phyloP scores from a whole-genome alignment of 2,329 filamentous ascomycete genomes.

The Elsinoe australis region DNA sequence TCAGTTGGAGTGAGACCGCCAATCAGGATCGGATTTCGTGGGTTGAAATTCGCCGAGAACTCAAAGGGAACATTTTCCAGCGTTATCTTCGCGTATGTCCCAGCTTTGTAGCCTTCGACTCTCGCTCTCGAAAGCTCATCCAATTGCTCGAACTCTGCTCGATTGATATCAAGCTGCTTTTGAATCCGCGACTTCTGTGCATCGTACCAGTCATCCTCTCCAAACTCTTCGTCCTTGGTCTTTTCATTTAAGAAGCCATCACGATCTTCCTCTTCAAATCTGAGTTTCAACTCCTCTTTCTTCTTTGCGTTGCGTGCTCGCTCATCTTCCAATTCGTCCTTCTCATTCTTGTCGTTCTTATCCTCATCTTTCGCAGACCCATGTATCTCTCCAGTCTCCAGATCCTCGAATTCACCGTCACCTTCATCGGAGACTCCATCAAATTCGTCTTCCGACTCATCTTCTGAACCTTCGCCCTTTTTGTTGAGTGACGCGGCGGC shows the following conservation, averaged over 20 bases:
- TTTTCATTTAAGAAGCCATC: constrained; percentile 93
- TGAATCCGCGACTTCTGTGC: constrained; percentile 89
- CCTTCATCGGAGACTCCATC: too few relatives aligned
- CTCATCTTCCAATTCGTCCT: constrained; percentile 67
- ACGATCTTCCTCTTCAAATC: constrained; percentile 96
- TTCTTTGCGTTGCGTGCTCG: constrained; percentile 81
- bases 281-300: constrained; percentile 88
- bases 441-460: too few relatives aligned
- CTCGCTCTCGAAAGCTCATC: constrained; percentile 75
- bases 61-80: constrained; percentile 85
- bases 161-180: constrained; percentile 95
- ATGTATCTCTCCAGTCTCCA: constrained; percentile 65
- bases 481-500: constrained; percentile 57
- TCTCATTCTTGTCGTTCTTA: constrained; percentile 37
- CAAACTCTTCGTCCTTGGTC: constrained; percentile 72
- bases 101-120: constrained; percentile 85
- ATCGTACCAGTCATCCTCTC: constrained; percentile 98
- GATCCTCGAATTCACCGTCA: constrained; percentile 76
- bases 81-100: constrained; percentile 86
- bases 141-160: constrained; percentile 79
- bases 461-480: constrained; percentile 46
- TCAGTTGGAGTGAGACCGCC: constrained; percentile 91
- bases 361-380: constrained; percentile 33
- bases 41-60: constrained; percentile 75
- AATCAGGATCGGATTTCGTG: constrained; percentile 74